Conservation (phyloP, 1,284 basidiomycete genomes). For the Ceratobasidium sp. region DNA sequence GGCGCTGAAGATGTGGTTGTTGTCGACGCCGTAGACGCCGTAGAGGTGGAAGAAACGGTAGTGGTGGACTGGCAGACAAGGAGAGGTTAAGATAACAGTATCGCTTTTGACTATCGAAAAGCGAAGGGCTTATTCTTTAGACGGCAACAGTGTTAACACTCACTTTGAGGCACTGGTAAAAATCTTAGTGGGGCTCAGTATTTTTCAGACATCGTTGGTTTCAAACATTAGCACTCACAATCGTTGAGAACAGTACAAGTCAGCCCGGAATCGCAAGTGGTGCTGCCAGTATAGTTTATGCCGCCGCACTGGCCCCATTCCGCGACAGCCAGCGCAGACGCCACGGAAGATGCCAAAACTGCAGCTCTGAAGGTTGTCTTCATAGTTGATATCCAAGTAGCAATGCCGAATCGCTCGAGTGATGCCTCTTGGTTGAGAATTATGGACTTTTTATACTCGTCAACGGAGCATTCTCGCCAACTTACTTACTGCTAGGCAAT, state of each 20-base stretch:
- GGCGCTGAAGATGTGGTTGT: conserved; percentile 53
- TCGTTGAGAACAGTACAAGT: conserved; percentile 42
- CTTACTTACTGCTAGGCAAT: too few species aligned
- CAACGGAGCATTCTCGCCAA: too few species aligned
- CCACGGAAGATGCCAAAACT: conserved; percentile 34
- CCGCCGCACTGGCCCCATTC: conserved; percentile 49
- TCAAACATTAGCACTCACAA: conserved; percentile 24
- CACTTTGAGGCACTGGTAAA: conserved; percentile 42
- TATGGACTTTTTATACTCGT: too few species aligned
- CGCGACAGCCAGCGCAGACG: conserved; percentile 26
- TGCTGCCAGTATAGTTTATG: conserved; percentile 48
- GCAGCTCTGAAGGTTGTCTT: conserved; percentile 26
- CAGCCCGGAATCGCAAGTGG: conserved; percentile 47
- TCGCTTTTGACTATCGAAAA: too few species aligned
- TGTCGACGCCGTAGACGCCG: conserved; percentile 48
- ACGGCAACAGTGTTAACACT: too few species aligned
- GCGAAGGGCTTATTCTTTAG: too few species aligned
- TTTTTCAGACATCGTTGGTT: not conserved
- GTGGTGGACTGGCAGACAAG: conserved; percentile 44
- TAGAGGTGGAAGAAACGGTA: conserved; percentile 17
- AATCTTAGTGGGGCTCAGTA: conserved; percentile 1
- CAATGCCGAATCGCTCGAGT: too few species aligned
- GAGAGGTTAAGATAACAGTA: conserved; percentile 12
- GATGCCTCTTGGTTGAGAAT: too few species aligned
- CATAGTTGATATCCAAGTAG: not conserved